Evolutionary conservation across 192 early-diverging fungal species (phyloP), one percentile per base, ranked within the genome.

Genomic region (Dimargaris cristalligena): DNA sequence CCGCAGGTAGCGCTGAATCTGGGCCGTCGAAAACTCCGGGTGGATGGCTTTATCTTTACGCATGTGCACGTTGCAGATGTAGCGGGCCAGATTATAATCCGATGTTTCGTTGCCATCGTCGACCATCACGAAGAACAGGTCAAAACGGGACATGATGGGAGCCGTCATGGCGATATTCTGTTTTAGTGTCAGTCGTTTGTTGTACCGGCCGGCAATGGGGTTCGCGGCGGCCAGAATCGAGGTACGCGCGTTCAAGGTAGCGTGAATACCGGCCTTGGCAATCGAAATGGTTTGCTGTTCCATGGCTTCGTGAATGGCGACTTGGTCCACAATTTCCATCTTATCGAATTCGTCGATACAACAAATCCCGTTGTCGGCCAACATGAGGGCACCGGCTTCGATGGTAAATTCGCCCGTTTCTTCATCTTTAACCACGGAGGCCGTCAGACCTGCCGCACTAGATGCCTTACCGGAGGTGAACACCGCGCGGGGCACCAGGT

Each of bases 241-340:
- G 8, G 92, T 91, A 46, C 93, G 82, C 2, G 93, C 93, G 67
- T 93, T 96, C 52, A 96, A 74, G 31, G 88, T 89, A 32, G 91
- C 90, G 62, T 96, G 93, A 64, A 94, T 93, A 44, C 93, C 91
- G 34, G 93, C 93, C 68, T 96, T 96, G 49, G 92, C 88, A 62
- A 96, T 94, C 14, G 83, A 83, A 58, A 95, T 98, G 9, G 93
- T 98, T 70, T 98, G 94, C 75, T 98, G 94, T 71, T 96, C 93
- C 94, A 98, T 98, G 11, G 93, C 94, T 73, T 98, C 94, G 80
- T 98, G 94, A 75, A 98, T 98, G 30, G 94, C 92, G n/a, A 96
- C 92, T 69, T 95, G 93, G 74, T 98, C 94, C 45, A 74, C 74
- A 10, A 91, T 63, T 47, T 95, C 90, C 94, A 98, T 98, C 75